Evolutionary conservation across 2,329 filamentous ascomycete species (phyloP), one percentile per base, ranked within the genome.

Genomic region (Lasiodiplodia sp.): DNA sequence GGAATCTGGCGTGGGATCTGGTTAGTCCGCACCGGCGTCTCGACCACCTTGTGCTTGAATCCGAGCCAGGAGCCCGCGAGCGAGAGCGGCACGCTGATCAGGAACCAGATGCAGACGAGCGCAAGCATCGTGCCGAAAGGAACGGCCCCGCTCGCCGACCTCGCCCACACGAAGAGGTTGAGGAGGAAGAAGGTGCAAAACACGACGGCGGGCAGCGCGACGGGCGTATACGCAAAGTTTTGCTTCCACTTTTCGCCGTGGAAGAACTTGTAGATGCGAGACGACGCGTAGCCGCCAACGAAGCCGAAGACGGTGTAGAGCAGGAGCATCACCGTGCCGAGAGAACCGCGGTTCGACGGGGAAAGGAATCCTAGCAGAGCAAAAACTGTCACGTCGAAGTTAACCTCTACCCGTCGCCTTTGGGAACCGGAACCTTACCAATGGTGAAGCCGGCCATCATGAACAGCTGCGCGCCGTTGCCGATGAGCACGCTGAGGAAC

Each of bases 1-100:
- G 96, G 96, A 63, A 99, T 96, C 82, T 99, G 96, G 70, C 96
- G 92, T 0, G 96, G 96, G 72, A 99, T 99, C 82, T 99, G 96
- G 86, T 99, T 99, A 65, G 93, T 97, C 75, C 93, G 92, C 28
- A 97, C 94, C 0, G 96, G 95, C 1, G 93, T 83, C 75, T 94
- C 89, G 66, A 96, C 85, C 14, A 87, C 85, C 75, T 87, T 71
- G 70, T 82, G 78, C 67, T 91, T 93, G 86, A 98, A 98, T 38
- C 94, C 96, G 53, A 98, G 79, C 94, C 94, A 99, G 55, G 93
- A 97, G 66, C 96, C 96, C 8, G 89, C 90, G 70, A 97, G 87
- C 34, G 94, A 97, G 53, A 98, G 86, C 7, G 96, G 96, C 2
- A 98, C 91, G 47, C 93, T 97, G 78, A 99, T 97, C 77, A 97